phyloP scores from a whole-genome alignment of 1,284 basidiomycete species.

The Trichosporon sp. region DNA sequence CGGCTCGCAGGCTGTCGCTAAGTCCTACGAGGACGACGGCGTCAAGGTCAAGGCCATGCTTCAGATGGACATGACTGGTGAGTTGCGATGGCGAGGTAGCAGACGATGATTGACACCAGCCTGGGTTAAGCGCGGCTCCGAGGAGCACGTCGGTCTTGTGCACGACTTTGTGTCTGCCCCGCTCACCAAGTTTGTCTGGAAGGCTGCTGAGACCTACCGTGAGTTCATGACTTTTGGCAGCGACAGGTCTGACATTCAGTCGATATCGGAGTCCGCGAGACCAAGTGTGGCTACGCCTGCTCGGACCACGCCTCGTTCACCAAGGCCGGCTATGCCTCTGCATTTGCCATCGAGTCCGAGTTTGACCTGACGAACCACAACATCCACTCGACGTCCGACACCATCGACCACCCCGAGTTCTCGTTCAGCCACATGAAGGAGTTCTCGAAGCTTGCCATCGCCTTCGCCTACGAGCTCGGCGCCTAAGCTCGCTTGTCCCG shows the following conservation, averaged over 20 bases:
- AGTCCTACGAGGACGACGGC: conserved; percentile 62
- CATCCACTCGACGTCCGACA: conserved; percentile 77
- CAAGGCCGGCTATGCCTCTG: conserved; percentile 76
- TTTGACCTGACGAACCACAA: conserved; percentile 60
- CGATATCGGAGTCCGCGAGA: conserved; percentile 49
- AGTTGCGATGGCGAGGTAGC: not conserved
- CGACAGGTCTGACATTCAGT: conserved; percentile 22
- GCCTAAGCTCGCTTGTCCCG: not conserved
- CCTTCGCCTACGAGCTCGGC: conserved; percentile 70
- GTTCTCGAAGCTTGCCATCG: conserved; percentile 84
- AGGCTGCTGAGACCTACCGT: conserved; percentile 64
- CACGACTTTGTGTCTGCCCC: conserved; percentile 74
- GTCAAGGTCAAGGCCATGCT: conserved; percentile 81
- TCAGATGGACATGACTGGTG: conserved; percentile 67
- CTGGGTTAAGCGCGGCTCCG: conserved; percentile 86
- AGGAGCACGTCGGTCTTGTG: conserved; percentile 84
- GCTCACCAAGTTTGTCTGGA: conserved; percentile 70
- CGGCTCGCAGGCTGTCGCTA: conserved; percentile 86
- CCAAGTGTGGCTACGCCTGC: conserved; percentile 87
- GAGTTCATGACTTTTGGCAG: conserved; percentile 12
- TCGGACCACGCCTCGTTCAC: conserved; percentile 76
- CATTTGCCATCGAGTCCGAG: conserved; percentile 62
- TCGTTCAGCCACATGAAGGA: conserved; percentile 58
- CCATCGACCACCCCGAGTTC: conserved; percentile 80
- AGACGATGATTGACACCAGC: conserved; percentile 56